Base-by-base conservation (phyloP, 2,329 filamentous ascomycete genomes). In the Fusarium nanum region DNA sequence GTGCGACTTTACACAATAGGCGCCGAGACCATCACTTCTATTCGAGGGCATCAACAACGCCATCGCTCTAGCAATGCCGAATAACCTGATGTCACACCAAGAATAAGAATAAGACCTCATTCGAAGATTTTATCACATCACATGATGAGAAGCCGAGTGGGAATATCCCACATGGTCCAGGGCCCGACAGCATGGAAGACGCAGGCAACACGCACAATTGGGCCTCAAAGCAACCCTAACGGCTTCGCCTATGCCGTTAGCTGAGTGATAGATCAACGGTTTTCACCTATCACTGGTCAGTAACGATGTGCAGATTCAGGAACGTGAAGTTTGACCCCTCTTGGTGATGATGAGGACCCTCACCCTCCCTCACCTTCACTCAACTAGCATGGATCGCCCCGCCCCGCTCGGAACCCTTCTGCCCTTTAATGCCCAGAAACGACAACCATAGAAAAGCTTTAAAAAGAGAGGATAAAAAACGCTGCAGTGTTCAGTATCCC, bases 141-240 rank as follows among this genome's bases (percentile, higher is more conserved):
- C 68, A 71, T 71, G 68, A 71, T 69, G 54, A 47, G 28, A 52
- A 57, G 18, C 20, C 27, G 41, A 53, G 47, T 61, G 50, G 41
- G 12, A 65, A 30, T 50, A 49, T 62, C 53, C 44, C 56, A 69
- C 60, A 59, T 57, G 47, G 50, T 50, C 50, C 46, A 59, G 63
- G 64, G 64, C 64, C 68, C 68, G 54, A 66, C 56, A 66, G 52
- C 42, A 32, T 66, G 68, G 68, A 53, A 37, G 46, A 67, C 20
- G 68, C 56, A 56, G 54, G 54, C 42, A 57, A 71, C 50, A 60
- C 68, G 66, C 46, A 45, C 64, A 63, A 72, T 71, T 71, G 68
- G 68, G 64, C 68, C 68, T 72, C 68, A 55, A 63, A 67, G 56
- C 66, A 49, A 61, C 54, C 40, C 66, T 56, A 32, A 30, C 23